phyloP scores from a whole-genome alignment of 352 stramenopile species.

The Peronospora belbahrii region DNA sequence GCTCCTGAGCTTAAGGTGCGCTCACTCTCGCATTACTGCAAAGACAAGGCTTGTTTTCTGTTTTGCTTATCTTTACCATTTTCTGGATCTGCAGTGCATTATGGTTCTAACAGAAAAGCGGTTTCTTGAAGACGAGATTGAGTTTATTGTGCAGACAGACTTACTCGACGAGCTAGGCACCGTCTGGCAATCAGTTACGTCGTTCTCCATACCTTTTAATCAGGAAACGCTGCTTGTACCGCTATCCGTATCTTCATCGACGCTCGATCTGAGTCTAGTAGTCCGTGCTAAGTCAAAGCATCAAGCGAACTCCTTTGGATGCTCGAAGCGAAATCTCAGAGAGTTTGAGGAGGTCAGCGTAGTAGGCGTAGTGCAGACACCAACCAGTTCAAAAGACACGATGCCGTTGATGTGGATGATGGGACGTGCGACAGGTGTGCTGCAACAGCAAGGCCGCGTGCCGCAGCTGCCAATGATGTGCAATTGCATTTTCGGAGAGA shows the following conservation, averaged over 20 bases:
- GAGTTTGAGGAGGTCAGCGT: constrained; percentile 57
- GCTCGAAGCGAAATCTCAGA: constrained; percentile 36
- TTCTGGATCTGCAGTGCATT: constrained; percentile 37
- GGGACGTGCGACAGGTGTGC: constrained; percentile 27
- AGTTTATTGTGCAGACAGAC: constrained; percentile 72
- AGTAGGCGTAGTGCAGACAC: constrained; percentile 28
- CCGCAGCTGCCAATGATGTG: constrained; percentile 49
- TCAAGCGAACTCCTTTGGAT: constrained; percentile 26
- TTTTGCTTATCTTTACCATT: background rate
- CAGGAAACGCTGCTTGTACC: constrained; percentile 50
- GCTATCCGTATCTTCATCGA: constrained; percentile 32
- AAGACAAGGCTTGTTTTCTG: background rate
- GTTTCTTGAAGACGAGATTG: constrained; percentile 57
- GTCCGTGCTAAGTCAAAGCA: constrained; percentile 11
- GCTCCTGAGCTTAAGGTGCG: constrained; percentile 38
- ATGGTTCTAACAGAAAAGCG: constrained; percentile 75
- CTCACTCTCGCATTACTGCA: background rate
- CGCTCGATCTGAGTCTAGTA: constrained; percentile 32
- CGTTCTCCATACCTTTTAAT: constrained; percentile 53
- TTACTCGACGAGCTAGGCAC: constrained; percentile 62
- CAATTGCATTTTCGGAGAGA: constrained; percentile 39
- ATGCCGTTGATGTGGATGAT: constrained; percentile 58
- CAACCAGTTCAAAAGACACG: constrained; percentile 10
- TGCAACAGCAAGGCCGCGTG: constrained; percentile 45
- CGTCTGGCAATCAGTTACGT: constrained; percentile 68